Base-by-base conservation (phyloP, 805 yeast genomes). In the Starmera caribaea region DNA sequence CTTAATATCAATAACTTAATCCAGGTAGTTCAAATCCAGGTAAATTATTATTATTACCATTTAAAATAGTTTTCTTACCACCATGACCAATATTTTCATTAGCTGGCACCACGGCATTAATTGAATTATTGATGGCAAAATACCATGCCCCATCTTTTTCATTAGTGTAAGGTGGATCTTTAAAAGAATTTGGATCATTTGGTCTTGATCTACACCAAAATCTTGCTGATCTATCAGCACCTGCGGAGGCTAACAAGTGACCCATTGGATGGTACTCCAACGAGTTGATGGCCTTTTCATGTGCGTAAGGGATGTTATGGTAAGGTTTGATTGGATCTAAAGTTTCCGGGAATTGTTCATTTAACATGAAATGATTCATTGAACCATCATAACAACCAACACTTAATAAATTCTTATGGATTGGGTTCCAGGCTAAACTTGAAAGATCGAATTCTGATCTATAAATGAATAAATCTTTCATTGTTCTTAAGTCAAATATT, bases 191-290 rank as follows among this genome's bases (percentile, higher is more conserved):
- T 1, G 86, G 82, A 63, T 92, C 98, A 49, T 80, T 81, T 2
- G 97, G 96, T 55, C 95, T 71, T 2, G 95, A 82, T 38, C 99
- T 69, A 27, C 89, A 78, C 99, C 99, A 92, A 61, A 94, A 85
- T 41, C 97, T 65, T 17, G 95, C 85, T 5, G 94, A 78, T 55
- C 92, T 76, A 59, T 92, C 99, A 41, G 92, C 87, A 15, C 97
- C 90, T 0, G 96, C 97, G 8, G 96, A 79, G 40, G 94, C 79
- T 30, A 92, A 65, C 38, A 90, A 65, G 61, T 92, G 97, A 4
- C 99, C 99, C 50, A 84, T 66, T 3, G 97, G 97, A 60, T 89
- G 97, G 56, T 88, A 92, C 44, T 89, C 90, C 41, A 92, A 59
- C 4, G 95, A 77, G 60, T 90, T 88, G 38, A 92, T 77, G 3